These are phyloP conservation scores for Pseudocercospora pini-densiflorae DNA, from an alignment of 2,329 filamentous ascomycete genomes.

Conservation along the genomic window DNA sequence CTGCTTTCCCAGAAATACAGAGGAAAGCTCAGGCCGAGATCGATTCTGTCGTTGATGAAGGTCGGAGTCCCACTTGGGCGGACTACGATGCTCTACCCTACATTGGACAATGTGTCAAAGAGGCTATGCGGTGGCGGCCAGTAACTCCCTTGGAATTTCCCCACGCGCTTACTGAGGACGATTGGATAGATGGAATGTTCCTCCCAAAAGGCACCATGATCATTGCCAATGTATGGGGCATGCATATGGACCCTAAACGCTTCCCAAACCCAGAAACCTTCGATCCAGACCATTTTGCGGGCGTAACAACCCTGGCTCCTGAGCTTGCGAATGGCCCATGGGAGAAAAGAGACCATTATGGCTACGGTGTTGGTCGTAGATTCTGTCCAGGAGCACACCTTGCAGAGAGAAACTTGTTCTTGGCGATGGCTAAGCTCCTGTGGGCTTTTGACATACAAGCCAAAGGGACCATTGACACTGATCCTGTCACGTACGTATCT, in stretches of 20 bases:
- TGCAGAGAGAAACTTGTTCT: constrained; percentile 52
- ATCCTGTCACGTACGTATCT: constrained; percentile 24
- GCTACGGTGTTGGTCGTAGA: constrained; percentile 55
- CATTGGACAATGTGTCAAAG: constrained; percentile 40
- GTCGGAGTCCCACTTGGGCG: constrained; percentile 37
- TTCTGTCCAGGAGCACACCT: constrained; percentile 59
- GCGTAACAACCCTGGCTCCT: constrained; percentile 39
- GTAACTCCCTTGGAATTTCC: constrained; percentile 43
- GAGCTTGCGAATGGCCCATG: constrained; percentile 44
- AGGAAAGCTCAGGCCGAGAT: constrained; percentile 40
- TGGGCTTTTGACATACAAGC: constrained; percentile 55
- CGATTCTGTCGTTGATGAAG: constrained; percentile 34
- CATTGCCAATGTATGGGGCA: constrained; percentile 47
- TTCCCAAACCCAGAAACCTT: constrained; percentile 37
- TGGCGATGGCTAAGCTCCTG: constrained; percentile 44
- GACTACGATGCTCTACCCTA: constrained; percentile 43
- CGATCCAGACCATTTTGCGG: constrained; percentile 44
- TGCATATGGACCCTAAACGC: constrained; percentile 44
- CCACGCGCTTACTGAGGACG: constrained; percentile 44
- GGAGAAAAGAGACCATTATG: constrained; percentile 51
- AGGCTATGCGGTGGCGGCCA: constrained; percentile 44
- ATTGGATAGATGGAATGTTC: constrained; percentile 39
- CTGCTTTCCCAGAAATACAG: constrained; percentile 36
- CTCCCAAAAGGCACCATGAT: constrained; percentile 44
- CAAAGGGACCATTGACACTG: constrained; percentile 21